Base-by-base conservation (phyloP, 108 stramenopile genomes). In the Nitzschia putrida region DNA sequence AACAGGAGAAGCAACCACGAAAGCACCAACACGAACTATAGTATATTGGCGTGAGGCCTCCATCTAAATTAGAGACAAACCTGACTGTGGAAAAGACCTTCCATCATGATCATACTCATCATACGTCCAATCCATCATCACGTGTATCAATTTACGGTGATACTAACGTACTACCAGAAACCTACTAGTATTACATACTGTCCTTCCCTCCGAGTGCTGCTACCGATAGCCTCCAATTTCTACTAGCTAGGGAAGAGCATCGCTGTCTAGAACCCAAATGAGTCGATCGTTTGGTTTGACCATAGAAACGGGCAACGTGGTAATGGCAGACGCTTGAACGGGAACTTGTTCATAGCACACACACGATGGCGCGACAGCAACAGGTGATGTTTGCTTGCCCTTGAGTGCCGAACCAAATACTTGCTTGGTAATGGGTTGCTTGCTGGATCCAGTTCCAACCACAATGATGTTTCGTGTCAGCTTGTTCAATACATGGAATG, bases 401-500 rank as follows among this genome's bases (percentile, higher is more conserved):
- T 34, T 34, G 29, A 34, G 29, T 34, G 29, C 29, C 29, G 29
- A 3, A 34, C 29, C 57, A 59, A 94, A 88, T 11, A 90, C 68
- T 54, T 77, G 57, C 34, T 57, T 16, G 25, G 90, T 23, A 64
- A 94, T 85, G 3, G 90, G 80, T 25, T 64, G 60, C 66, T 96
- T 96, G 61, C 82, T 78, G 20, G 45, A 70, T 7, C 95, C 95
- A 0, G 86, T 86, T 8, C 91, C 95, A 72, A 88, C 86, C 39
- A 96, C 84, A 52, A 96, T 82, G 16, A 96, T 74, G 47, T 88
- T 47, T 26, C 83, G 63, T 29, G 94, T 84, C 4, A 65, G 24
- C 21, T 80, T 66, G 52, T 94, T 92, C 58, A 98, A 65, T 7
- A 90, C 77, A 1, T 84, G 90, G 34, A 88, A 84, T 11, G 98